Evolutionary conservation across 345 rosid species (phyloP), one percentile per base, ranked within the genome.

Genomic region (Arabis alpina): DNA sequence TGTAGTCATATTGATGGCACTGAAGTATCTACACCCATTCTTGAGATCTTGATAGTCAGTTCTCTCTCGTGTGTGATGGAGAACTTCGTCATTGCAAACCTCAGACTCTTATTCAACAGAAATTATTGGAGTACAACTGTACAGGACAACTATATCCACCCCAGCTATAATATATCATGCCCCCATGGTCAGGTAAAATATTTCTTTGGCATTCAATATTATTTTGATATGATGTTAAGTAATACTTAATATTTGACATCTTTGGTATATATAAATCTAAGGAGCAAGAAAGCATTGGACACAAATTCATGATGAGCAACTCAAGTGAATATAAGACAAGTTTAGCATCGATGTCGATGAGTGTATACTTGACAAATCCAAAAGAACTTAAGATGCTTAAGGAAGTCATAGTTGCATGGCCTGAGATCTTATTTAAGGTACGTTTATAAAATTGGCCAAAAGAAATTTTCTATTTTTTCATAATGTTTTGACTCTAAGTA

Each of bases 301-400:
- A 60, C 4, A 23, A 41, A 24, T 23, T 24, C 50, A 12, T 60
- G 50, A 42, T 24, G 13, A 25, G 19, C 16, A 12, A 4, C 3
- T 13, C 19, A 3, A 2, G n/a, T 24, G 6, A 2, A 2, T 8
- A 13, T 42, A 24, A 24, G 51, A 12, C 7, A 3, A 8, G 0
- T 1, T 60, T 3, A 41, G 64, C 24, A 50, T 60, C 23, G 23
- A 19, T 19, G 23, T 19, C 23, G 23, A 19, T 19, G 23, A 19
- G 23, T 19, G 23, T 19, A 25, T 37, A 60, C 45, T 6, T 60
- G 30, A 42, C 8, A 6, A 60, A 60, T 13, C 1, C 19, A 12
- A 60, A 60, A 42, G 64, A 60, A 60, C 37, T 60, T 24, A 23
- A 42, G 30, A 60, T 60, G 50, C 64, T 60, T 6, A 13, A 8